Evolutionary conservation across 23 red algal species (phyloP).

Genomic region (Gracilaria gracilis): DNA sequence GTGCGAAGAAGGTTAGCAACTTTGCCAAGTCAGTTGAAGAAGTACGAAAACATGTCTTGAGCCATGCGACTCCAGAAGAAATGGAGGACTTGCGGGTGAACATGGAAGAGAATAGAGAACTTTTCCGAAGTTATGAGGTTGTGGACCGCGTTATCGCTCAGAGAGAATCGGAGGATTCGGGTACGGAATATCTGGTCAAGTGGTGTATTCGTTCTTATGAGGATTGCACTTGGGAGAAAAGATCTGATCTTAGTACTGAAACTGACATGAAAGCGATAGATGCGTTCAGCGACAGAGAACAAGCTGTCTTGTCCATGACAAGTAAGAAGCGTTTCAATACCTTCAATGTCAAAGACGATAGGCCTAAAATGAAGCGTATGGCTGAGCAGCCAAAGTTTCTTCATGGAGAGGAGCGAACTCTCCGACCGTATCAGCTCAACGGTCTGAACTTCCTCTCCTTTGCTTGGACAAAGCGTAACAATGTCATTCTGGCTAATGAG

Average conservation of each 20-base stretch:
- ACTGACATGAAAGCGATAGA: constrained; percentile 89
- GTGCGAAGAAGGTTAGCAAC: constrained; percentile 84
- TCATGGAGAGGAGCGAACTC: constrained; percentile 82
- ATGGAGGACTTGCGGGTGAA: constrained; percentile 67
- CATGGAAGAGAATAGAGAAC: constrained; percentile 64
- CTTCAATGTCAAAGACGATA: constrained; percentile 75
- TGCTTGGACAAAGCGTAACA: constrained; percentile 84
- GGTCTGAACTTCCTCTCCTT: constrained; percentile 91
- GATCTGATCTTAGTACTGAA: constrained; percentile 64
- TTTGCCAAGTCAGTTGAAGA: constrained; percentile 79
- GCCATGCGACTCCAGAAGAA: constrained; percentile 79
- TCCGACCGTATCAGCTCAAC: constrained; percentile 92
- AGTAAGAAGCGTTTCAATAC: constrained; percentile 79
- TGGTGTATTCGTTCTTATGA: constrained; percentile 77
- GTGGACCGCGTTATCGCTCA: constrained; percentile 87
- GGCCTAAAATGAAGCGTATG: constrained; percentile 79
- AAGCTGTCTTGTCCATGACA: constrained; percentile 41
- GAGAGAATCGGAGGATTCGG: constrained; percentile 54
- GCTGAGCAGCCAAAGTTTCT: constrained; percentile 78
- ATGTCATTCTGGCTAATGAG: constrained; percentile 95
- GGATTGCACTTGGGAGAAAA: constrained; percentile 89
- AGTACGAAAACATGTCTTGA: constrained; percentile 20
- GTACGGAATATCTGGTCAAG: constrained; percentile 88
- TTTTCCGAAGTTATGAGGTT: constrained; percentile 58
- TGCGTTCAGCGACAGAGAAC: constrained; percentile 83